Conservation (phyloP, 2,329 filamentous ascomycete species). For the Camillea tinctor region DNA sequence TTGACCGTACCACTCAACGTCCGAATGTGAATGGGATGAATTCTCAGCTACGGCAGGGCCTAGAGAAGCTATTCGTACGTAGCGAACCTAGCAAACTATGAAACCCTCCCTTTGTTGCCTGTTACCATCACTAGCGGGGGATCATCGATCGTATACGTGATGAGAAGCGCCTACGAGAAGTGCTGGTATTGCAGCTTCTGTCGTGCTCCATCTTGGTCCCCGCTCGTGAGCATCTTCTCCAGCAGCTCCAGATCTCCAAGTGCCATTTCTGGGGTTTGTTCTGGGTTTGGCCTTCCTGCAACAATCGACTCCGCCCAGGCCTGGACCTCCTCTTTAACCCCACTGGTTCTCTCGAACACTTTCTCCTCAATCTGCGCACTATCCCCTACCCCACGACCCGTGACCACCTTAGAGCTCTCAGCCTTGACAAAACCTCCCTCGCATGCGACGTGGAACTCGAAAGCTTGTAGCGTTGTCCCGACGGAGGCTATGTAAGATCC, state of each 20-base stretch:
- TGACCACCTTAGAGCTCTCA: slow-evolving; percentile 45
- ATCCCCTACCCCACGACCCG: slow-evolving; percentile 33
- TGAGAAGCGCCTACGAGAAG: slow-evolving; percentile 7
- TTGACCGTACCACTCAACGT: slow-evolving; percentile 69
- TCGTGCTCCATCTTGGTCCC: slow-evolving; percentile 40
- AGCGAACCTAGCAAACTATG: slow-evolving; percentile 28
- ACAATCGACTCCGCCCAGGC: slow-evolving; percentile 58
- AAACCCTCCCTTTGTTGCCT: too few relatives aligned
- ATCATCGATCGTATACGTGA: background rate
- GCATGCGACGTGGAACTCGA: slow-evolving; percentile 56
- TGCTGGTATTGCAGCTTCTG: slow-evolving; percentile 42
- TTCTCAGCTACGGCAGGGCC: slow-evolving; percentile 53
- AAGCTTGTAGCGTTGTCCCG: slow-evolving; percentile 52
- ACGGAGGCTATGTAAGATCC: slow-evolving; percentile 59
- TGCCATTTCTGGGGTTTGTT: slow-evolving; percentile 57
- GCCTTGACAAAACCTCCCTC: slow-evolving; percentile 55
- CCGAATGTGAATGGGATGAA: slow-evolving; percentile 68
- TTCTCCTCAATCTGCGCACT: slow-evolving; percentile 41
- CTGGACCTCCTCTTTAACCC: slow-evolving; percentile 59
- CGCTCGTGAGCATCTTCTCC: slow-evolving; percentile 50
- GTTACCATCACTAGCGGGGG: too few relatives aligned
- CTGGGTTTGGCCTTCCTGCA: slow-evolving; percentile 46
- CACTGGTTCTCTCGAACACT: slow-evolving; percentile 49
- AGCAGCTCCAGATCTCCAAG: slow-evolving; percentile 61
- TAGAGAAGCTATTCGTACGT: slow-evolving; percentile 53